Evolutionary conservation across 805 yeast genomes (phyloP), one percentile per base, ranked within the genome.

Genomic region (Candida palmyrensis): DNA sequence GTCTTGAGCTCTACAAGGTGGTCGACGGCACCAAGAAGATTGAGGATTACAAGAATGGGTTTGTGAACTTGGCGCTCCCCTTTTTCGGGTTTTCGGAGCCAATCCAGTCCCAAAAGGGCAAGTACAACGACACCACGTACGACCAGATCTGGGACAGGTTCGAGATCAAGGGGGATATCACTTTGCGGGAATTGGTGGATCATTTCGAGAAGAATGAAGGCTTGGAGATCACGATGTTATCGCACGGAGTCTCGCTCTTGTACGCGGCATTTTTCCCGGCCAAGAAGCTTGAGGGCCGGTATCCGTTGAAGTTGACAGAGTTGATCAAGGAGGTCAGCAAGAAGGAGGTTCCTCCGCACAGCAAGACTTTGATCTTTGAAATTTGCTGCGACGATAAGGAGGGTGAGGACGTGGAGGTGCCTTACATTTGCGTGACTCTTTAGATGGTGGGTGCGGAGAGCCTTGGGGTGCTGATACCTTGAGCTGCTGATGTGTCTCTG

Each of bases 1-100:
- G 94, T 50, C 66, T 92, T 45, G 99, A 92, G 62, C 68, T 90
- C 37, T 84, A 85, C 68, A 92, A 92, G 67, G 90, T 92, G 42
- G 85, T 78, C 28, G 94, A 82, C 50, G 73, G 74, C 11, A 77
- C 81, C 51, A 73, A 68, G 24, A 79, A 80, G 45, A 73, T 90
- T 45, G 97, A 89, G 55, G 79, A 80, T 44, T 89, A 79, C 64
- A 89, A 86, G 66, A 90, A 92, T 57, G 97, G 98, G 3, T 89
- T 88, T 49, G 74, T 87, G 41, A 87, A 87, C 55, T 68, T 92
- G 61, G 96, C 96, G 2, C 73, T 92, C 41, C 97, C 98, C 41
- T 92, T 92, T 68, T 78, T 92, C 54, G 97, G 96, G 6, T 92
- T 92, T 57, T 86, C 96, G 8, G 98, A 92, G 64, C 98, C 98